Percentiles rank a stretch among this genome's conserved stretches.
These are phyloP conservation scores for Xylaria sp. DNA, from an alignment of 2,329 filamentous ascomycete species.

Conservation along the genomic window DNA sequence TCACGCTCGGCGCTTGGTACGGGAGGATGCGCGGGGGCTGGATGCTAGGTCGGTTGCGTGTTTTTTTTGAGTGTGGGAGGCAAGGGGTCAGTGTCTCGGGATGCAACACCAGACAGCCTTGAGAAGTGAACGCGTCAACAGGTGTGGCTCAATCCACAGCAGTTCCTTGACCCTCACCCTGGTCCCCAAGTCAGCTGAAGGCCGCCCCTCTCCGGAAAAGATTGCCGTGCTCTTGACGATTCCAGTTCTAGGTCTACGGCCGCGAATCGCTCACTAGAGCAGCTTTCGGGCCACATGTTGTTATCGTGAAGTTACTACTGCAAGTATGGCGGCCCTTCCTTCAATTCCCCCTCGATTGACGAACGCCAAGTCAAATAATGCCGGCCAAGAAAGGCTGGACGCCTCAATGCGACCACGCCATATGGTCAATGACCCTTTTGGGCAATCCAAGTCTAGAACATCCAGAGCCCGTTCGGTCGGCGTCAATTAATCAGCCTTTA, in stretches of 20 bases:
- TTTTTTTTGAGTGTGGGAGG: conserved; percentile 7
- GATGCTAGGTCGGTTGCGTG: not conserved
- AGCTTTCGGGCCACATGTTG: conserved; percentile 2
- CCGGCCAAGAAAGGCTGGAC: conserved; percentile 14
- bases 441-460: conserved; percentile 4
- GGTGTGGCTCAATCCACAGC: conserved; percentile 21
- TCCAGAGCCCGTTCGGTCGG: not conserved
- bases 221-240: not conserved
- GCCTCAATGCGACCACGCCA: conserved; percentile 4
- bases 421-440: conserved; percentile 12
- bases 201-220: not conserved
- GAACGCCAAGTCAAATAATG: conserved; percentile 16
- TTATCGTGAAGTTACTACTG: conserved; percentile 3
- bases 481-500: conserved; percentile 21
- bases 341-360: not conserved
- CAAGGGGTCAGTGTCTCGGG: conserved; percentile 15
- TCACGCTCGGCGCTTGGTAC: not conserved
- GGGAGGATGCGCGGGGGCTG: not conserved
- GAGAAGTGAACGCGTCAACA: conserved; percentile 13
- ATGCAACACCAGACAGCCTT: conserved; percentile 18
- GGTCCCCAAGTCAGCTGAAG: conserved; percentile 4
- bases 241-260: not conserved
- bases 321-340: not conserved
- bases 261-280: not conserved
- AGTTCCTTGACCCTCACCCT: not conserved